phyloP scores from a whole-genome alignment of 2,329 filamentous ascomycete genomes.

The Delphinella strobiligena region DNA sequence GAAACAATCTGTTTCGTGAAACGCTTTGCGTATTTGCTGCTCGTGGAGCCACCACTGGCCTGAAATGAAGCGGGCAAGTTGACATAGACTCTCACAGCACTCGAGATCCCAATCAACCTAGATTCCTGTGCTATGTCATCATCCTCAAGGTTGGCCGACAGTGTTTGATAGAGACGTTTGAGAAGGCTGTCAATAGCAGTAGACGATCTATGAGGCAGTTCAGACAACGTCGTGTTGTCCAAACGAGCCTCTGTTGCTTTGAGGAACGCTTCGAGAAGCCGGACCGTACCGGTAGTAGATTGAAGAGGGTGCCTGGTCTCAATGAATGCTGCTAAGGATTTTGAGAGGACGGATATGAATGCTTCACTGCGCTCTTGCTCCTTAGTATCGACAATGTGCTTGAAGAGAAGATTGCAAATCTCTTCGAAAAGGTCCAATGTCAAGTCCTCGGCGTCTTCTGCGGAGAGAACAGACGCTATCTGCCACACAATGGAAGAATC shows the following conservation, averaged over 20 bases:
- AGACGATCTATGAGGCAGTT: slow-evolving; percentile 3
- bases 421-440: slow-evolving; percentile 1
- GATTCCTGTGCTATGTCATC: neutral
- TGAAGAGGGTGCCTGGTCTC: slow-evolving; percentile 1
- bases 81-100: neutral
- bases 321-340: slow-evolving; percentile 1
- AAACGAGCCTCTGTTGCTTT: slow-evolving; percentile 1
- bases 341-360: slow-evolving; percentile 2
- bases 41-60: slow-evolving; percentile 3
- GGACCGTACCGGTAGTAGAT: slow-evolving; percentile 1
- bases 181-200: slow-evolving; percentile 1
- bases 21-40: slow-evolving; percentile 5
- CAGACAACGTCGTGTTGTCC: slow-evolving; percentile 1
- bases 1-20: slow-evolving; percentile 1
- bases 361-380: slow-evolving; percentile 12
- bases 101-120: neutral
- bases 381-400: slow-evolving; percentile 11
- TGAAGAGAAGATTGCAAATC: slow-evolving; percentile 3
- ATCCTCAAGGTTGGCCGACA: slow-evolving; percentile 1
- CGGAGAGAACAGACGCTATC: neutral
- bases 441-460: neutral
- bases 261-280: neutral
- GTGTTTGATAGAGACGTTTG: slow-evolving; percentile 1
- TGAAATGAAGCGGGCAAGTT: slow-evolving; percentile 1
- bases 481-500: slow-evolving; percentile 1